Evolutionary conservation across 1,139 yeast species (phyloP).

Genomic region (Blastobotrys persicus): DNA sequence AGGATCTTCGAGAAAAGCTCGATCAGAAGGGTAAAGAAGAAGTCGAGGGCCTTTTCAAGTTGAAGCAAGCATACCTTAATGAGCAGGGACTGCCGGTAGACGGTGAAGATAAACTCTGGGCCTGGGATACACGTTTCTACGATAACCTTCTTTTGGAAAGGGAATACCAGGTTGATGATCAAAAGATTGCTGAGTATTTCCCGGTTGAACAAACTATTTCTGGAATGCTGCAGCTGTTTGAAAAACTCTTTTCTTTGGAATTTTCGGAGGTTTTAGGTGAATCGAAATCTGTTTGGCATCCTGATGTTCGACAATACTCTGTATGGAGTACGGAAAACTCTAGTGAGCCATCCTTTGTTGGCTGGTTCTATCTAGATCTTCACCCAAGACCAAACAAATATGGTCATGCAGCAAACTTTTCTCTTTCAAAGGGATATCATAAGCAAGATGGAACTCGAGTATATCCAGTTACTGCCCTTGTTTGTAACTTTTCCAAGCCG

Average conservation of each 20-base stretch:
- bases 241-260: conserved; percentile 62
- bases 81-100: conserved; percentile 43
- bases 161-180: conserved; percentile 68
- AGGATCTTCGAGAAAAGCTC: conserved; percentile 58
- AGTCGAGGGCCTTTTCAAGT: conserved; percentile 44
- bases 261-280: conserved; percentile 51
- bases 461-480: conserved; percentile 72
- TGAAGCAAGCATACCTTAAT: conserved; percentile 55
- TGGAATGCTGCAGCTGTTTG: conserved; percentile 70
- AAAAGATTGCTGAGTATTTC: conserved; percentile 71
- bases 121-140: conserved; percentile 74
- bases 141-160: conserved; percentile 62
- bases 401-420: conserved; percentile 84
- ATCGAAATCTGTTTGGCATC: conserved; percentile 57
- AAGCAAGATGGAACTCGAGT: conserved; percentile 51
- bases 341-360: conserved; percentile 56
- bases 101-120: conserved; percentile 47
- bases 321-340: conserved; percentile 62
- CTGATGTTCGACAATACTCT: conserved; percentile 70
- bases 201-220: conserved; percentile 66
- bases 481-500: conserved; percentile 83
- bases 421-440: conserved; percentile 59
- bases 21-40: conserved; percentile 60
- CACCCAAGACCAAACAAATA: conserved; percentile 86
- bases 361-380: conserved; percentile 76